Base-by-base conservation (phyloP, 2,329 filamentous ascomycete species). In the Clarireedia paspali region DNA sequence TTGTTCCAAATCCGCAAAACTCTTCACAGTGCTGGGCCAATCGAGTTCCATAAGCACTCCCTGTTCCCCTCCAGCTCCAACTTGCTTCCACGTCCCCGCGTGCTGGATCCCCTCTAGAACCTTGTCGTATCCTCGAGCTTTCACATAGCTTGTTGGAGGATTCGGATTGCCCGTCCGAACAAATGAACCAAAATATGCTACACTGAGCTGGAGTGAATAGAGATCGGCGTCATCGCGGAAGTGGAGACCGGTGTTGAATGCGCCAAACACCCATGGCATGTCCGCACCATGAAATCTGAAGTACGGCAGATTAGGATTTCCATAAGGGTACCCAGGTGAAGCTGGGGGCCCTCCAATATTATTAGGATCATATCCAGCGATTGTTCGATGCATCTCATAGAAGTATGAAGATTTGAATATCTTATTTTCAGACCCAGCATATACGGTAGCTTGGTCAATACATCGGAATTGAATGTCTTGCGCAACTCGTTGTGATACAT, bases 381-480 rank as follows among this genome's bases (percentile, higher is more conserved):
- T 73, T 0, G 74, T 74, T 27, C 78, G 75, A 17, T 78, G 72
- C 61, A 80, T 74, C 57, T 79, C 73, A 63, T 80, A 81, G 64
- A 74, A 80, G 61, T 76, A 80, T 0, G 75, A 69, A 5, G 70
- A 70, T 26, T 71, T 63, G 63, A 81, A 80, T 0, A 73, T 73
- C 0, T 66, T 61, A 1, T 73, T 72, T 34, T 64, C 23, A 0
- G 57, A 49, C 3, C 58, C 77, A 0, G 77, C 75, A 58, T 77
- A 80, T 6, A 78, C 71, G 2, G 78, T 81, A 0, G 78, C 77
- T 66, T 81, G 74, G 58, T 81, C 77, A 48, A 80, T 71, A 60
- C 79, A 82, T 54, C 77, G 75, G 70, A 81, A 81, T 5, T 74
- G 75, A 46, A 73, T 75, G 62, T 81, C 78, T 3, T 78, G 80